Base-by-base conservation (phyloP, 164 flowering plant species). In the Nymphaea thermarum region DNA sequence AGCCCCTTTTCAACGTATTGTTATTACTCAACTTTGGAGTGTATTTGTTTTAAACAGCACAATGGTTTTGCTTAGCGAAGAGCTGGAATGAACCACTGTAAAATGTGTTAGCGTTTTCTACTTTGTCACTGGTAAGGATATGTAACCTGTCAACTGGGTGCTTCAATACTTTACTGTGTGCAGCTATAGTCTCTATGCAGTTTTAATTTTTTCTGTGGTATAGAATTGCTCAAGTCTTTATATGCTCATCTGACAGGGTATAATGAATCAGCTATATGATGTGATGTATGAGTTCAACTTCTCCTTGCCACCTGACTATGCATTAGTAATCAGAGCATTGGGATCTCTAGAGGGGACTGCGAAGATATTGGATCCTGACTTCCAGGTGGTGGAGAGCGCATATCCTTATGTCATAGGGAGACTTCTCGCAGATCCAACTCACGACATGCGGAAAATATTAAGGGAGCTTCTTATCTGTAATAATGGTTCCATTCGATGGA, bases 321-420 rank as follows among this genome's bases (percentile, higher is more conserved):
- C 98, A 2, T 75, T 90, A 73, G 97, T 93, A 59, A 83, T 87
- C 70, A 86, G 97, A 79, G 92, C 98, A 25, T 79, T 93, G 67
- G 98, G 98, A 73, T 86, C 98, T 62, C 82, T 93, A 45, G 98
- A 93, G 81, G 98, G 98, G 78, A 93, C 98, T 11, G 98, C 97
- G 43, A 93, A 93, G 80, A 86, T 85, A 66, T 79, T 93, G 66
- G 98, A 93, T 77, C 97, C 97, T 70, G 86, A 79, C 62, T 93
- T 93, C 77, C 83, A 87, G 72, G 96, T 93, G 64, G 80, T 93
- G 17, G 96, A 93, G 77, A 93, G 95, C 76, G 91, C 98, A 64
- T 93, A 91, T 73, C 98, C 98, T 68, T 93, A 83, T 77, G 91
- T 93, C 62, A 83, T 93, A 66, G 97, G 89, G 68, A 84, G 94